Conservation (phyloP, 352 stramenopile species). For the Phytophthora ohioensis region DNA sequence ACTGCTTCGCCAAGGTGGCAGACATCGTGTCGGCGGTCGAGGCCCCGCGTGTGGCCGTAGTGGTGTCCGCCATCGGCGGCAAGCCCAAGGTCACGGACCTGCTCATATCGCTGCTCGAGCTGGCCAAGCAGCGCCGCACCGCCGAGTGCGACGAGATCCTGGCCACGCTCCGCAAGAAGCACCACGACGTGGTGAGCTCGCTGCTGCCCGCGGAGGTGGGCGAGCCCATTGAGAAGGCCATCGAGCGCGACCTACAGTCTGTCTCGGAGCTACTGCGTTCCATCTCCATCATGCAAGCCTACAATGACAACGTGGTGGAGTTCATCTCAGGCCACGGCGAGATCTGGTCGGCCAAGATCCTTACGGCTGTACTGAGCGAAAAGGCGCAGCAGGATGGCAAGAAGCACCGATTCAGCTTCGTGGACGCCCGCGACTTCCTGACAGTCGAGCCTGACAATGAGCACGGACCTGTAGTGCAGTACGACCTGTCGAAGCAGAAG, state of each 20-base stretch:
- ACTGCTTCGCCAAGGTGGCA: conserved; percentile 90
- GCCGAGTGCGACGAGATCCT: conserved; percentile 78
- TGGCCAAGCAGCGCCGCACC: conserved; percentile 87
- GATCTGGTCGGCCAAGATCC: conserved; percentile 95
- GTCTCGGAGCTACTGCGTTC: conserved; percentile 84
- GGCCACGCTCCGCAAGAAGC: conserved; percentile 79
- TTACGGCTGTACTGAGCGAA: conserved; percentile 81
- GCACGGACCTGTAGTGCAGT: conserved; percentile 82
- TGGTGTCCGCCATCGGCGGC: conserved; percentile 96
- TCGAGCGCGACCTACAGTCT: conserved; percentile 70
- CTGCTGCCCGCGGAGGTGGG: conserved; percentile 62
- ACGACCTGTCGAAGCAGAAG: conserved; percentile 75
- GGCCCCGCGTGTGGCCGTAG: conserved; percentile 76
- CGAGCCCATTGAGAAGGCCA: conserved; percentile 63
- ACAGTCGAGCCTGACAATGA: conserved; percentile 82
- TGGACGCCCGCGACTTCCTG: conserved; percentile 93
- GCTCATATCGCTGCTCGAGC: conserved; percentile 91
- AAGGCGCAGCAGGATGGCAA: conserved; percentile 56
- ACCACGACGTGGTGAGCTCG: conserved; percentile 74
- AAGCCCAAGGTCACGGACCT: conserved; percentile 97
- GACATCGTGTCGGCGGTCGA: conserved; percentile 67
- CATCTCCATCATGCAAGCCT: conserved; percentile 91
- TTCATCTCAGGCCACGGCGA: conserved; percentile 97
- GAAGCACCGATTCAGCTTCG: conserved; percentile 84
- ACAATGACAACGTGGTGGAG: conserved; percentile 87